These are phyloP conservation scores for Phytophthora colocasiae DNA, from an alignment of 352 stramenopile genomes.

Conservation along the genomic window DNA sequence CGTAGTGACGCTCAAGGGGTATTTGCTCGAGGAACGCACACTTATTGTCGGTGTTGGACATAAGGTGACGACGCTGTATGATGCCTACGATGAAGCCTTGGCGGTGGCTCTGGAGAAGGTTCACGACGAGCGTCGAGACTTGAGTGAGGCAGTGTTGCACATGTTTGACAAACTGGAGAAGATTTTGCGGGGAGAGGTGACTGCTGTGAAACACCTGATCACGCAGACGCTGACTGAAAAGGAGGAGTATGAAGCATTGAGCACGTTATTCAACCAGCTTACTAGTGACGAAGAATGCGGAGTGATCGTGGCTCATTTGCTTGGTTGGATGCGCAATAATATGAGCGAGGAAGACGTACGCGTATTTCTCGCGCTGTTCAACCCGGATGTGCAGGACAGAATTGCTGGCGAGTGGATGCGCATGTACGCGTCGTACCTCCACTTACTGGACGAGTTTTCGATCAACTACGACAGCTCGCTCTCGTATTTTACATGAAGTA, in stretches of 20 bases:
- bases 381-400: slow-evolving; percentile 55
- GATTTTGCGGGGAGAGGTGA: slow-evolving; percentile 59
- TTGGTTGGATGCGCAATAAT: slow-evolving; percentile 75
- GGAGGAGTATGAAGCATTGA: slow-evolving; percentile 71
- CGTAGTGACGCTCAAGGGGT: slow-evolving; percentile 71
- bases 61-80: slow-evolving; percentile 70
- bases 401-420: slow-evolving; percentile 78
- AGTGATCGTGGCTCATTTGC: slow-evolving; percentile 65
- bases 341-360: slow-evolving; percentile 56
- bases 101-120: slow-evolving; percentile 53
- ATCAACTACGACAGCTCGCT: slow-evolving; percentile 66
- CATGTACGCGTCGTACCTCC: slow-evolving; percentile 66
- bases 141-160: slow-evolving; percentile 49
- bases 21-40: slow-evolving; percentile 68
- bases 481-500: slow-evolving; percentile 69
- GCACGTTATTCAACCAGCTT: slow-evolving; percentile 67
- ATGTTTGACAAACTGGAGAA: slow-evolving; percentile 63
- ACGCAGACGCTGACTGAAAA: slow-evolving; percentile 56
- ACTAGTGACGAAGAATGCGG: slow-evolving; percentile 53
- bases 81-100: slow-evolving; percentile 63
- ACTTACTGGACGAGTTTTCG: slow-evolving; percentile 71
- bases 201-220: slow-evolving; percentile 60
- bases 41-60: slow-evolving; percentile 61
- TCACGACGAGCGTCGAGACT: slow-evolving; percentile 55
- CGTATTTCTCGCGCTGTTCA: slow-evolving; percentile 63